Evolutionary conservation across 2,329 filamentous ascomycete species (phyloP), one percentile per base, ranked within the genome.

Genomic region (Stenocarpella maydis): DNA sequence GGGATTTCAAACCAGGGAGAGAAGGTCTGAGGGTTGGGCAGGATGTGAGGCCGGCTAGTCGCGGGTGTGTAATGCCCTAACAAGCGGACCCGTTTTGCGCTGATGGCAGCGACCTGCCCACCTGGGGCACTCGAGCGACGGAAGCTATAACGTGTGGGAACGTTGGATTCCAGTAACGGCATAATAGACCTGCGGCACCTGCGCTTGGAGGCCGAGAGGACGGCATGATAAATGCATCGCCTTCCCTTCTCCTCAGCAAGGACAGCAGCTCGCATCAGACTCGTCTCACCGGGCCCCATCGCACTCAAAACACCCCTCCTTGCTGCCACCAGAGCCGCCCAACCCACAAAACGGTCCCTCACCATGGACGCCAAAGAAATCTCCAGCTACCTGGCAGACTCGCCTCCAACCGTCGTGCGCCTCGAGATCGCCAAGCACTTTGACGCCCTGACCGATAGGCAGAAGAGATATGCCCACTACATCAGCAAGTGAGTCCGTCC

Each of bases 351-450:
- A 52, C 73, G 74, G 65, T 68, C 72, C 52, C 72, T 78, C 75
- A 83, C 79, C 73, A 90, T 91, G 87, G 83, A 89, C 74, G 80
- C 86, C 69, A 81, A 86, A 74, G 88, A 90, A 73, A 83, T 90
- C 72, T 84, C 84, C 79, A 92, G 97, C 78, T 98, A 97, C 80
- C 87, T 97, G 71, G 95, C 96, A 55, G 96, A 99, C 81, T 91
- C 91, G 73, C 96, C 96, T 54, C 96, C 96, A 1, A 92, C 91
- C 60, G 89, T 98, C 68, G 95, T 98, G 70, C 90, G 91, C 58
- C 88, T 99, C 61, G 91, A 94, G 79, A 96, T 98, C 79, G 94
- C 94, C 82, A 92, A 94, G 78, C 95, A 98, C 82, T 99, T 98
- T 76, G 92, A 95, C 67, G 89, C 90, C 43, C 81, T 96, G 71